Conservation (phyloP, 768 basidiomycete genomes). For the Lepiota venenata region DNA sequence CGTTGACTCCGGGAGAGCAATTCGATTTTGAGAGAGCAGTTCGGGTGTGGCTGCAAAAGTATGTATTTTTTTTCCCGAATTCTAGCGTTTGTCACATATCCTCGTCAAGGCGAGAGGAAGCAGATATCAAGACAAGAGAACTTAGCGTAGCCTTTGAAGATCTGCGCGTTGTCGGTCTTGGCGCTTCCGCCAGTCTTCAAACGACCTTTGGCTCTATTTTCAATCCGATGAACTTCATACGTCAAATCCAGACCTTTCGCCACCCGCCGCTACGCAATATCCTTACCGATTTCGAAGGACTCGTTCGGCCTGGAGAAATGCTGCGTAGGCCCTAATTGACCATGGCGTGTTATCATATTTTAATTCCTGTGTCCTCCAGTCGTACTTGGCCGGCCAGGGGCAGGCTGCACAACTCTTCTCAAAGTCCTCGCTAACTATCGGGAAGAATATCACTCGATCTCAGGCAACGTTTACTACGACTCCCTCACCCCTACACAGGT, state of each 20-base stretch:
- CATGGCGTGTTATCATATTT: not conserved
- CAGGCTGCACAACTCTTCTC: conserved; percentile 83
- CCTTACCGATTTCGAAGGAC: conserved; percentile 59
- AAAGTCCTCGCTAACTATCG: conserved; percentile 79
- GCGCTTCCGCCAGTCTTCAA: conserved; percentile 51
- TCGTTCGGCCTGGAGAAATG: conserved; percentile 73
- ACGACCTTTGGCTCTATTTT: conserved; percentile 61
- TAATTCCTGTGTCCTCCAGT: conserved; percentile 36
- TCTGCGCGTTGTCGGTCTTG: conserved; percentile 57
- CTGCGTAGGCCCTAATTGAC: conserved; percentile 48
- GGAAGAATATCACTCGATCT: conserved; percentile 59
- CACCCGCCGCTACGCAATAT: conserved; percentile 67
- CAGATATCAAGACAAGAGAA: conserved; percentile 47
- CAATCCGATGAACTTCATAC: conserved; percentile 45
- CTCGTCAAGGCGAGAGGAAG: conserved; percentile 40
- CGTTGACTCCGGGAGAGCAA: conserved; percentile 16
- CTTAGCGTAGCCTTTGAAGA: conserved; percentile 61
- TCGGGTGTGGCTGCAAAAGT: conserved; percentile 29
- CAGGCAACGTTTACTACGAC: conserved; percentile 75
- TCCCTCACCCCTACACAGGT: conserved; percentile 68
- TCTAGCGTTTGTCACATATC: not conserved
- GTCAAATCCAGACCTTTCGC: conserved; percentile 39
- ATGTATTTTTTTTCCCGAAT: conserved; percentile 11
- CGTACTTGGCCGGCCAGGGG: conserved; percentile 81
- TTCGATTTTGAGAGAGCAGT: conserved; percentile 37